A percentile compares a stretch with the other conserved stretches of the same genome.
Evolutionary conservation across 768 basidiomycete genomes (phyloP).

Genomic region (Lentinula sp.): DNA sequence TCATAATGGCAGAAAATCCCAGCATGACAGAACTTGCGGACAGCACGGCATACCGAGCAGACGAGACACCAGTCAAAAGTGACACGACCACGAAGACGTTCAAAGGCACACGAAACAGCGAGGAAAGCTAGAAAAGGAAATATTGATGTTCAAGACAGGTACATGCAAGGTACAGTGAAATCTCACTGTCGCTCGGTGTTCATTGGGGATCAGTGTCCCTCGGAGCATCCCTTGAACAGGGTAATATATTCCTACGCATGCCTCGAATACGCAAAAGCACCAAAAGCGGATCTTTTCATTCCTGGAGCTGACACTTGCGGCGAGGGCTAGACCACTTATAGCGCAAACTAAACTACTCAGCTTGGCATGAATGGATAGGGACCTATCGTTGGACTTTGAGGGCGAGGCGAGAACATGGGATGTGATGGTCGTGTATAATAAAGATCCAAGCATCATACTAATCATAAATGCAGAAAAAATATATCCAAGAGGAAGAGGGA

Average conservation of each 20-base stretch:
- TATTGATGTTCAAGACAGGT: not conserved
- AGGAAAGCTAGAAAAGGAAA: conserved; percentile 41
- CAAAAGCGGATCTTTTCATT: conserved; percentile 54
- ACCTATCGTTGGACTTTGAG: conserved; percentile 18
- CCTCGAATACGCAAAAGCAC: conserved; percentile 72
- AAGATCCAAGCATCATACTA: conserved; percentile 75
- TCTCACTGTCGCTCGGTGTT: conserved; percentile 68
- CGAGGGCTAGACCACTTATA: conserved; percentile 49
- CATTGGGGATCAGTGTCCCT: conserved; percentile 60
- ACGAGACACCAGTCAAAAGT: conserved; percentile 62
- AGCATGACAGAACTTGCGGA: conserved; percentile 41
- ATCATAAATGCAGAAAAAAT: conserved; percentile 82
- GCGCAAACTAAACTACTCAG: conserved; percentile 61
- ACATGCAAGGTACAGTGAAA: not conserved
- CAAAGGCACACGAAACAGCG: conserved; percentile 69
- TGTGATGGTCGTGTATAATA: conserved; percentile 55
- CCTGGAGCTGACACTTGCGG: conserved; percentile 35
- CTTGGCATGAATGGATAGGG: conserved; percentile 59
- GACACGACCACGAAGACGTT: conserved; percentile 70
- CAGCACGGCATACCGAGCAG: conserved; percentile 50
- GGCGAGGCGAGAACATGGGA: conserved; percentile 16
- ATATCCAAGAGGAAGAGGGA: conserved; percentile 62
- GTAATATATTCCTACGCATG: conserved; percentile 76
- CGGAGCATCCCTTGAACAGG: conserved; percentile 73
- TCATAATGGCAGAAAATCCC: conserved; percentile 40